Evolutionary conservation across 2,329 filamentous ascomycete species (phyloP), one percentile per base, ranked within the genome.

Genomic region (Tolypocladium album): DNA sequence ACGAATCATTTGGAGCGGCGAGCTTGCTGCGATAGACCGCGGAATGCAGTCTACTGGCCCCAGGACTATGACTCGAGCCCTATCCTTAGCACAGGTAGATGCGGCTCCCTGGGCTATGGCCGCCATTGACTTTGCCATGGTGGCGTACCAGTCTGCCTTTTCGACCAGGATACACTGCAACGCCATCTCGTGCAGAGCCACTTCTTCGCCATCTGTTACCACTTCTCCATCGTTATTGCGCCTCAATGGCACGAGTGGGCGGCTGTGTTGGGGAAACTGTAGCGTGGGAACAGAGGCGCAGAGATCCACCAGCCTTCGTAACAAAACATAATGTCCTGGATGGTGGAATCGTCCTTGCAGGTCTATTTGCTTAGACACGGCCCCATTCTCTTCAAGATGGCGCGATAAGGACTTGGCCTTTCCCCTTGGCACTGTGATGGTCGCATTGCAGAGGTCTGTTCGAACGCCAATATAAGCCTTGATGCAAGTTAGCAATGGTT

Each of bases 381-480:
- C 38, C 2, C 57, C 57, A 2, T 43, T n/a, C 11, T 55, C 20
- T 11, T 55, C 17, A 39, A 55, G 47, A 24, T 34, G 27, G 17
- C 27, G 38, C 38, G 36, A 43, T 12, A 58, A 20, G 6, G 47
- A 31, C 0, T 4, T 38, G 20, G 27, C 38, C 1, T n/a, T 24
- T 6, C n/a, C 50, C 8, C 11, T 31, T 9, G 57, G 57, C 8
- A 39, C 50, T 17, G 50, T 55, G 20, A 58, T 55, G 20, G 47
- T 58, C 2, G 38, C 50, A 39, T 24, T 55, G 4, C 50, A 22
- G 2, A 20, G 4, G n/a, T 58, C 57, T 24, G 43, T 53, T 8
- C 38, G 24, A 17, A 58, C 57, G 24, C 57, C 47, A n/a, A 52
- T 43, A 22, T 58, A 58, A n/a, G 57, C 57, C 57, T 57, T 27